phyloP scores from a whole-genome alignment of 371 early-diverging fungal genomes.

The Apophysomyces ossiformis region DNA sequence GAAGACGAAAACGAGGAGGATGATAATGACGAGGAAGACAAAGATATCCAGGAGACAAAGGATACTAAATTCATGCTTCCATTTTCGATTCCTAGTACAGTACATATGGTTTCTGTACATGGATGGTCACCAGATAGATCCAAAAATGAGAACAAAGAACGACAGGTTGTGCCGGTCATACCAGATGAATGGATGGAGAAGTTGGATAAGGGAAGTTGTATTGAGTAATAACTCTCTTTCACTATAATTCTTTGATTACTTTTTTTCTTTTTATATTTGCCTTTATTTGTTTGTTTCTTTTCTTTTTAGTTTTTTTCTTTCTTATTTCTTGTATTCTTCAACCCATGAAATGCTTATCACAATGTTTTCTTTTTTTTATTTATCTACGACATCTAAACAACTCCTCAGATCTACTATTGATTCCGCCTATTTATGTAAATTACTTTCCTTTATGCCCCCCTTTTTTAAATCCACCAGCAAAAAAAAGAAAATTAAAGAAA shows the following conservation, averaged over 20 bases:
- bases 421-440: slow-evolving; percentile 17
- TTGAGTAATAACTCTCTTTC: neutral
- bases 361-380: slow-evolving; percentile 10
- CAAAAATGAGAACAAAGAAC: slow-evolving; percentile 25
- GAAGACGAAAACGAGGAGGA: slow-evolving; percentile 23
- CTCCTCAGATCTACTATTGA: slow-evolving; percentile 10
- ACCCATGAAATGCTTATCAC: slow-evolving; percentile 3
- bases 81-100: slow-evolving; percentile 53
- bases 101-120: slow-evolving; percentile 31
- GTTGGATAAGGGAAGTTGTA: slow-evolving; percentile 38
- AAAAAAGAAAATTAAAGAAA: slow-evolving; percentile 5
- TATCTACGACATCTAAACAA: slow-evolving; percentile 7
- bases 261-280: neutral
- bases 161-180: slow-evolving; percentile 44
- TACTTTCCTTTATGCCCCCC: slow-evolving; percentile 9
- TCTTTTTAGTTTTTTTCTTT: neutral
- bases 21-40: slow-evolving; percentile 38
- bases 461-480: neutral
- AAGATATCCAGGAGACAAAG: slow-evolving; percentile 49
- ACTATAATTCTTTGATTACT: slow-evolving; percentile 2
- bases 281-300: neutral
- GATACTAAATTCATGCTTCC: slow-evolving; percentile 56
- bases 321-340: slow-evolving; percentile 13
- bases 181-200: slow-evolving; percentile 59
- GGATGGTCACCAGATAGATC: slow-evolving; percentile 42